Percentiles rank a stretch among this genome's conserved stretches.
Conservation (phyloP, 2,329 filamentous ascomycete genomes). For the Coniochaeta hoffmannii region DNA sequence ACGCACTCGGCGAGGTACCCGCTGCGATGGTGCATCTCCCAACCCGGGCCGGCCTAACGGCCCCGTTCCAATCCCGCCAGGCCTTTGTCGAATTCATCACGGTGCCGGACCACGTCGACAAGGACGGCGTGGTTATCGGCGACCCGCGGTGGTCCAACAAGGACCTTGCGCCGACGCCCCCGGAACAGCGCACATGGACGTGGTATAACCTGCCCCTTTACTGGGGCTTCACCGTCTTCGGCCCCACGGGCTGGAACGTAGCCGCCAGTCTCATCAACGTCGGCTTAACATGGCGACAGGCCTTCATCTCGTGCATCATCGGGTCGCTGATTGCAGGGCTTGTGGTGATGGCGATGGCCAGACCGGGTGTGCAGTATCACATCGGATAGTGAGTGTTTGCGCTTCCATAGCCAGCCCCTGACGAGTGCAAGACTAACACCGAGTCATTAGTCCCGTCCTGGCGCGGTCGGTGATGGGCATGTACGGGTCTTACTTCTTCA, state of each 20-base stretch:
- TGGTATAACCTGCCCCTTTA: constrained; percentile 1
- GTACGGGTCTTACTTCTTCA: constrained; percentile 5
- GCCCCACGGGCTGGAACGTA: constrained; percentile 1
- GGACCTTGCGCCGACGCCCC: background rate
- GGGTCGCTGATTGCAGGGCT: background rate
- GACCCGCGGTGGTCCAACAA: background rate
- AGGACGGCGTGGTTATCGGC: background rate
- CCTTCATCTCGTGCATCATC: constrained; percentile 1
- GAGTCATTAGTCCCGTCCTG: background rate
- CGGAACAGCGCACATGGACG: background rate
- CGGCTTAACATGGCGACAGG: background rate
- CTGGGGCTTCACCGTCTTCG: background rate
- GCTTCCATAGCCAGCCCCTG: background rate
- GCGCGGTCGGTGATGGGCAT: constrained; percentile 3
- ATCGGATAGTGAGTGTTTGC: constrained; percentile 1
- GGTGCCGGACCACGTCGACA: background rate
- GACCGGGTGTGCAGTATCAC: background rate
- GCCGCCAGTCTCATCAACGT: background rate
- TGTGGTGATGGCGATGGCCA: background rate
- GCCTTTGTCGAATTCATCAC: background rate
- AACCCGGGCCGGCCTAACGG: background rate
- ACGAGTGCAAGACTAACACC: background rate
- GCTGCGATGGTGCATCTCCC: background rate
- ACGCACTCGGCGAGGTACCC: background rate
- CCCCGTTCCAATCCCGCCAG: background rate